These are phyloP conservation scores for Hypoxylon sp. DNA, from an alignment of 2,329 filamentous ascomycete species.

Conservation along the genomic window DNA sequence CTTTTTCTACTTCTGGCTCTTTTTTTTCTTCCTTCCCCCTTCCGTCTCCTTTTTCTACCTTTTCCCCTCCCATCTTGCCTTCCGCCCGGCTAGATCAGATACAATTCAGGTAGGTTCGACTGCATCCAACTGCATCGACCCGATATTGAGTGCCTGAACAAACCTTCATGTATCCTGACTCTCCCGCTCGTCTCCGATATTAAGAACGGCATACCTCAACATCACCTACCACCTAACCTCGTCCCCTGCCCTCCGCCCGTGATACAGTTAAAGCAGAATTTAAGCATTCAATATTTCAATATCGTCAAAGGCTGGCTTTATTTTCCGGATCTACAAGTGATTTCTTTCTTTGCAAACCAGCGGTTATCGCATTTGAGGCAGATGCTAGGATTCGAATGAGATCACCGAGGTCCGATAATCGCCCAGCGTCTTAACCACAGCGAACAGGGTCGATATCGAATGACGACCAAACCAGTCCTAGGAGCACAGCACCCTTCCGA, in stretches of 20 bases:
- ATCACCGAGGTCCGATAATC: constrained; percentile 13
- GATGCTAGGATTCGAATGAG: constrained; percentile 11
- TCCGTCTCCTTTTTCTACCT: not conserved
- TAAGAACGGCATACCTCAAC: constrained; percentile 15
- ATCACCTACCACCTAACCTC: constrained; percentile 14
- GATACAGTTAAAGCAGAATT: constrained; percentile 15
- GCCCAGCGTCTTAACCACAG: constrained; percentile 18
- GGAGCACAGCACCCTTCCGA: constrained; percentile 13
- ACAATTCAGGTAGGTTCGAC: constrained; percentile 23
- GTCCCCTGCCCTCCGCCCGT: constrained; percentile 11
- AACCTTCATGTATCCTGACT: constrained; percentile 5
- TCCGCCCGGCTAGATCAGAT: constrained; percentile 19
- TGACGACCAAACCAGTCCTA: constrained; percentile 17
- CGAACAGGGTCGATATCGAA: constrained; percentile 28
- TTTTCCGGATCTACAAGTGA: constrained; percentile 1
- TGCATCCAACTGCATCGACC: constrained; percentile 27
- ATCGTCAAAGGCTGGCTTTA: constrained; percentile 18
- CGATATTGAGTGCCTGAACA: constrained; percentile 10
- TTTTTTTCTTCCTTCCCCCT: constrained; percentile 10
- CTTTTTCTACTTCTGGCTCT: constrained; percentile 7
- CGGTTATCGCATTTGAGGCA: constrained; percentile 21
- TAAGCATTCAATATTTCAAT: constrained; percentile 25
- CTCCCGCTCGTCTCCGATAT: constrained; percentile 7
- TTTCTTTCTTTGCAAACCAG: constrained; percentile 11
- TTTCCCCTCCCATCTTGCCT: constrained; percentile 11